Evolutionary conservation across 306 rosid genomes (phyloP), one percentile per base, ranked within the genome.

Genomic region (Casuarina glauca): DNA sequence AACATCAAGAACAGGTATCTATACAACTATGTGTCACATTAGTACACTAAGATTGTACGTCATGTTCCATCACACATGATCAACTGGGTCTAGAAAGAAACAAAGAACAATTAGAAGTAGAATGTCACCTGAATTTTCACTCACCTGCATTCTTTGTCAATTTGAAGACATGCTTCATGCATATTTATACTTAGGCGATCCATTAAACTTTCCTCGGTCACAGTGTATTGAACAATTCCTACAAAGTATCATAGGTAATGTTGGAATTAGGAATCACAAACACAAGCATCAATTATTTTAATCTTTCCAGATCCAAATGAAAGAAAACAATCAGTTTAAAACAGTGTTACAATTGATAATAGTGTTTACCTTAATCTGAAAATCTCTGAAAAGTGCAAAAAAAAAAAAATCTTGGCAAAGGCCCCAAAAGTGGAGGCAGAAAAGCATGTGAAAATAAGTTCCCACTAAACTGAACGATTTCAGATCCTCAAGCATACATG

Each of bases 91-190:
- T 39, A 38, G 49, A 9, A 1, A 58, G 35, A 41, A 16, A 63
- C 8, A 67, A 67, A 42, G 44, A 48, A 70, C 10, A 12, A 13
- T n/a, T 19, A 35, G 20, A 54, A 50, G 63, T 36, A 76, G 61
- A n/a, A 66, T 66, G 70, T 19, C 13, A 78, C 10, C 60, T 9
- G 60, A 15, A 0, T 49, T 9, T 53, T 71, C 61, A 53, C 76
- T 73, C 76, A 91, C 98, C 88, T 87, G 92, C 90, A 91, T 64
- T 82, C 87, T 62, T 82, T 85, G 86, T 88, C 89, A 70, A 91
- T 90, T 80, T 82, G 86, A 81, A 88, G 91, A 76, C 93, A 90
- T 60, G 90, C 83, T 72, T 88, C 85, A 75, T 87, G 90, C 89
- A 88, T 86, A 79, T 87, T 88, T 69, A 86, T 93, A 63, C 74